These are phyloP conservation scores for Mrakiaceae sp. DNA, from an alignment of 1,284 basidiomycete genomes.

Conservation along the genomic window DNA sequence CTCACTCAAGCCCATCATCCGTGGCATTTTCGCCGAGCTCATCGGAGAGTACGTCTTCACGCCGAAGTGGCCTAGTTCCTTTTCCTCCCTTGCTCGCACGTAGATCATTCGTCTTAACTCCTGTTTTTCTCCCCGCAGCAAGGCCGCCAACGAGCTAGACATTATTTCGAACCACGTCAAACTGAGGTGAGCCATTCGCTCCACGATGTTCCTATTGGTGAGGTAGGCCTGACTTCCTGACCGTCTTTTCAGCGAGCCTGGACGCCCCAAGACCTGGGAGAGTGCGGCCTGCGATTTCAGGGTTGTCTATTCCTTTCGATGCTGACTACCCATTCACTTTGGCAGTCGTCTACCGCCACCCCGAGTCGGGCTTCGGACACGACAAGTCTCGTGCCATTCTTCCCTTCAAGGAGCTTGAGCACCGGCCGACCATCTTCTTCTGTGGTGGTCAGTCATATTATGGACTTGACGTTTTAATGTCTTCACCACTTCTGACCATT, in stretches of 20 bases:
- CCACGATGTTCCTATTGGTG: too few relatives aligned
- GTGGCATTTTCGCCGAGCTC: conserved; percentile 67
- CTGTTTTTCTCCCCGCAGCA: conserved; percentile 19
- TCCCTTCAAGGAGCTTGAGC: conserved; percentile 57
- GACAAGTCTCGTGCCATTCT: conserved; percentile 86
- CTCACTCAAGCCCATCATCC: conserved; percentile 53
- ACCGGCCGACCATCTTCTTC: conserved; percentile 3
- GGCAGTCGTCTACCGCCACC: conserved; percentile 58
- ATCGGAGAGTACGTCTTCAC: conserved; percentile 42
- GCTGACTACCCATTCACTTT: conserved; percentile 43
- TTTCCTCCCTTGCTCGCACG: neutral
- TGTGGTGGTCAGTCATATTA: neutral
- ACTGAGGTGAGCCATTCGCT: conserved; percentile 25
- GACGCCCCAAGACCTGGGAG: too few relatives aligned
- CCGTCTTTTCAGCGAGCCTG: too few relatives aligned
- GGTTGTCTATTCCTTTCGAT: conserved; percentile 23
- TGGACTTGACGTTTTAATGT: neutral
- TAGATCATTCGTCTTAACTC: neutral
- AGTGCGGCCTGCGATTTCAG: conserved; percentile 27
- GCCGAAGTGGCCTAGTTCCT: too few relatives aligned
- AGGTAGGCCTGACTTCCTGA: too few relatives aligned
- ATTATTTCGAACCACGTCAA: conserved; percentile 81
- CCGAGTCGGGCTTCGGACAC: conserved; percentile 17
- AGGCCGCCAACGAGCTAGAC: conserved; percentile 62
- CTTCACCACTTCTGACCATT: neutral